These are phyloP conservation scores for Coemansia erecta DNA, from an alignment of 192 early-diverging fungal species.

Conservation along the genomic window DNA sequence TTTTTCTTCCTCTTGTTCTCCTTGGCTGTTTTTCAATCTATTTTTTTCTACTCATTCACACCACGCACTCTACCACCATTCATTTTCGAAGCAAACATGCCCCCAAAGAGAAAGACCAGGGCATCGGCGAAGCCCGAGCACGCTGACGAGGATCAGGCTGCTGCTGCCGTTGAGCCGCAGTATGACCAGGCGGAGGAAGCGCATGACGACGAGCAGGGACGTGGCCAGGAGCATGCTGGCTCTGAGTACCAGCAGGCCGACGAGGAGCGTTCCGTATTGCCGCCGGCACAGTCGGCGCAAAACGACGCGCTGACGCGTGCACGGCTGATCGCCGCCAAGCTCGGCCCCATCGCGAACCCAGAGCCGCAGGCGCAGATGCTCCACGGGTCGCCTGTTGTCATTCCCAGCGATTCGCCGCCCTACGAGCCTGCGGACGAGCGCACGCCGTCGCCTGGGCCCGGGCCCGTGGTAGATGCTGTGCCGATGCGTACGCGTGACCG, in stretches of 20 bases:
- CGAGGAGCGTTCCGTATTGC: constrained; percentile 4
- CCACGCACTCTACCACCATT: too few species aligned
- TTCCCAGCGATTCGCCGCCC: background rate
- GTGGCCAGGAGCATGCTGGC: background rate
- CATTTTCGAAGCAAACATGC: too few species aligned
- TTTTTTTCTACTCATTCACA: too few species aligned
- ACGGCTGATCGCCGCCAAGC: constrained; percentile 74
- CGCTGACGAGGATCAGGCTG: too few species aligned
- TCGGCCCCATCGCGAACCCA: constrained; percentile 45
- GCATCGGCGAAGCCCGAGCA: too few species aligned
- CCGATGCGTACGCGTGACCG: constrained; percentile 8
- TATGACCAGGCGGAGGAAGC: too few species aligned
- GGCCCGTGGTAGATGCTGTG: too few species aligned
- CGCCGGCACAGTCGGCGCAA: constrained; percentile 49
- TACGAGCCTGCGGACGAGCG: constrained; percentile 7
- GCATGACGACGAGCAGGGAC: constrained; percentile 6
- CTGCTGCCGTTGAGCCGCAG: too few species aligned
- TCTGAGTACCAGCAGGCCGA: background rate
- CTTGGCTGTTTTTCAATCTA: too few species aligned
- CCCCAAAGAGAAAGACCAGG: constrained; percentile 3
- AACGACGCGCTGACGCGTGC: constrained; percentile 70
- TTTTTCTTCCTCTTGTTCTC: too few species aligned
- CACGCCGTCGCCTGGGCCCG: background rate
- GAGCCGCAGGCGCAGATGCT: too few species aligned
- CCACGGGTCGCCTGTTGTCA: too few species aligned